Base-by-base conservation (phyloP, 148 eudicot genomes). In the Polygonum aviculare region DNA sequence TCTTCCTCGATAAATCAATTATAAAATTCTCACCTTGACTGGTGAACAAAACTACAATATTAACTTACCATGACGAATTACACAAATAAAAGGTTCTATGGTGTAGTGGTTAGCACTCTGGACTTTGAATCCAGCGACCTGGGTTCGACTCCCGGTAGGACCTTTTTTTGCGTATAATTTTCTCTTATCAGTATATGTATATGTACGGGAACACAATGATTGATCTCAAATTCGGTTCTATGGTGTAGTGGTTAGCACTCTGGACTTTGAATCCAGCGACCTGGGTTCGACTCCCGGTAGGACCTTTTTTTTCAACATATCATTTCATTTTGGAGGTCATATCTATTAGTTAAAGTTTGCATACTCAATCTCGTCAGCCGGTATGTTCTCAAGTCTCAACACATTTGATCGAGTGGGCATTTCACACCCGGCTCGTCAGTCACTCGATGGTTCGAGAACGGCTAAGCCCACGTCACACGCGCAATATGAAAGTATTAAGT, bases 221-320 rank as follows among this genome's bases (percentile, higher is more conserved):
- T 6, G 1, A 44, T 0, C 1, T 7, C 47, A 44, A 7, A 44
- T 44, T 7, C 11, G 98, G 97, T 94, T 94, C 98, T 83, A 90
- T 94, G 95, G 98, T 94, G 97, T 94, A 94, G 98, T 91, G 97
- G 98, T 94, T 94, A 94, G 98, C 98, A 94, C 97, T 91, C 95
- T 91, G 97, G 97, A 94, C 98, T 91, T 93, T 91, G 98, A 93
- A 93, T 94, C 98, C 98, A 91, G 98, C 98, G 97, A 94, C 97
- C 98, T 94, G 98, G 98, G 98, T 94, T 94, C 97, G 98, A 91
- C 88, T 94, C 97, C 98, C 98, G 94, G 94, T 91, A 82, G 98
- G 97, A 94, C 97, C 97, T 93, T 15, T 57, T 72, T 81, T 39
- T 1, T 39, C 6, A 39, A 39, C 41, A 39, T 39, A 4, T 39